Evolutionary conservation across 2,329 filamentous ascomycete species (phyloP), one percentile per base, ranked within the genome.

Genomic region (Calonectria henricotiae): DNA sequence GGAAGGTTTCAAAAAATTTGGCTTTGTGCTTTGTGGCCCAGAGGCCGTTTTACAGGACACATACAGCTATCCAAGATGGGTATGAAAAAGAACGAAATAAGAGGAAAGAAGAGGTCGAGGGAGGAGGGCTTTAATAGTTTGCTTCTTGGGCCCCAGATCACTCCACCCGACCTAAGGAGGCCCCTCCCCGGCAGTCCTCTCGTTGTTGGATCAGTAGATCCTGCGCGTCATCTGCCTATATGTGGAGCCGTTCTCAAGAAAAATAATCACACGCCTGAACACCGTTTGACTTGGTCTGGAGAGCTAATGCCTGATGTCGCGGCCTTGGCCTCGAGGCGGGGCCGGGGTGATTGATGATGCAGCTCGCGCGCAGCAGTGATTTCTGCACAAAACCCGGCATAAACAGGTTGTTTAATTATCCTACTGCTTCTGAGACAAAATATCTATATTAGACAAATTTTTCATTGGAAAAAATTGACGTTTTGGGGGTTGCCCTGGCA

Each of bases 401-500:
- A 5, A 15, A 30, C 13, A 7, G 58, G 62, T 62, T 70, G 25
- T 65, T 1, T 11, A 30, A 37, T 11, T 32, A 25, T 25, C 60
- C 51, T 55, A 39, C 44, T 15, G 4, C 4, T 54, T 17, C 0
- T 15, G 9, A 11, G 11, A 39, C 11, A 4, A 17, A 7, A 9
- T 51, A 17, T 13, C 5, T 73, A 55, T 43, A 46, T 71, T 51
- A 9, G 72, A 51, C 37, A 11, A 44, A 64, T 69, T 66, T 58
- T 55, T 37, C 9, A n/a, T 35, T 25, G 1, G 3, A 11, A 35
- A 15, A 32, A 37, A 49, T 51, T 51, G 44, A 49, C 65, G 58
- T 75, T 74, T 65, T 74, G 68, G 68, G 62, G 65, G 69, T 55
- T 73, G 68, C 65, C 68, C 69, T 76, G 75, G 62, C 32, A 25